Base-by-base conservation (phyloP, 306 rosid species). In the Rosa multiflora region DNA sequence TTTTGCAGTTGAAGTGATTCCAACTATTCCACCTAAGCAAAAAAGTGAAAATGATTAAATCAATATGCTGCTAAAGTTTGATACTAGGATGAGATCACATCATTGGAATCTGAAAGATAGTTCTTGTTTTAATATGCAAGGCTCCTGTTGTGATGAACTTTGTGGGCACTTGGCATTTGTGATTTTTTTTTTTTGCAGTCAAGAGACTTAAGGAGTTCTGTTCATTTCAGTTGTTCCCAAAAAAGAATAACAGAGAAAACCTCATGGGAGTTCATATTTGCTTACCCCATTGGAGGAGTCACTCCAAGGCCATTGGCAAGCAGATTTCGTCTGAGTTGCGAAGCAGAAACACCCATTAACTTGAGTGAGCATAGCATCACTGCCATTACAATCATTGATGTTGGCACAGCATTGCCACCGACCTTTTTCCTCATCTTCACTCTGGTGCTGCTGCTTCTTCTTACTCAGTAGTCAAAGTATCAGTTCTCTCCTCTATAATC, bases 261-360 rank as follows among this genome's bases (percentile, higher is more conserved):
- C 21, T 18, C 23, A 14, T 21, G 63, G 17, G 40, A 4, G 44
- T 53, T 53, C 59, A 53, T 53, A 53, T 53, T 53, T 18, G 59
- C 59, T 68, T 73, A 94, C 99, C 99, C 97, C 97, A 94, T 89
- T 59, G 97, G 99, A 89, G 99, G 99, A 86, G 97, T 91, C 64
- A 1, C 47, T 29, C 76, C 97, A 73, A 94, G 93, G 48, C 97
- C 95, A 86, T 94, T 92, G 29, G 95, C 89, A 72, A 94, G 92
- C 23, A 94, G 87, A 81, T 84, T 91, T 72, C 97, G 86, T 67
- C 97, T 82, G 73, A 79, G 51, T 35, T 62, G 64, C 12, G 89
- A 66, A 58, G 88, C 85, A 76, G 84, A 82, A 81, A 75, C 86
- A 52, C 62, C 62, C 39, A 14, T 51, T 62, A 77, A 63, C 7